Conservation (phyloP, 106 monocot species). For the Alisma plantagoaquatica region DNA sequence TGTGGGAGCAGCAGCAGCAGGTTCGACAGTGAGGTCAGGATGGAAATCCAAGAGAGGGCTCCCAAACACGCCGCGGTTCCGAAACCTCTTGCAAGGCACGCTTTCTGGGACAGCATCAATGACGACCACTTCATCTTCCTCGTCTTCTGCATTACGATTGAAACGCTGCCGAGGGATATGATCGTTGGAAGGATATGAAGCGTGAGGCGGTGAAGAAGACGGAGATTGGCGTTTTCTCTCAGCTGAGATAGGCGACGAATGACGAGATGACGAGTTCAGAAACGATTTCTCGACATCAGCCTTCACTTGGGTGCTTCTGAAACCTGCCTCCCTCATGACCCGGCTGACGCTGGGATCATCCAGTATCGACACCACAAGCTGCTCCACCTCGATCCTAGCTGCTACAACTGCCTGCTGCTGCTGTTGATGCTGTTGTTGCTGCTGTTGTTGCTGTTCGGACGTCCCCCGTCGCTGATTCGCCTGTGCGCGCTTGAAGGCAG, state of each 20-base stretch:
- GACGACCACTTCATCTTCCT: too few relatives aligned
- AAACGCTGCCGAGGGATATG: too few relatives aligned
- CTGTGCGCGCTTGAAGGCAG: slow-evolving; percentile 22
- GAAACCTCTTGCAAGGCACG: too few relatives aligned
- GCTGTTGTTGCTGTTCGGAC: slow-evolving; percentile 11
- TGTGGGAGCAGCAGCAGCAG: too few relatives aligned
- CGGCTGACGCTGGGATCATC: slow-evolving; percentile 32
- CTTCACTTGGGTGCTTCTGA: slow-evolving; percentile 23
- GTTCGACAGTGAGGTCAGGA: too few relatives aligned
- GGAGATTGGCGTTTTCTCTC: neutral
- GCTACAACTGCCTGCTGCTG: slow-evolving; percentile 8
- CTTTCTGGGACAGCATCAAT: too few relatives aligned
- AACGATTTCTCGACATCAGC: slow-evolving; percentile 11
- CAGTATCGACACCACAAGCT: slow-evolving; percentile 24
- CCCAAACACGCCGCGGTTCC: too few relatives aligned
- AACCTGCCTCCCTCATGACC: slow-evolving; percentile 28
- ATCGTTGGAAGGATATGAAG: too few relatives aligned
- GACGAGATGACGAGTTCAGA: slow-evolving; percentile 7
- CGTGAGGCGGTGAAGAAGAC: too few relatives aligned
- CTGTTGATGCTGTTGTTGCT: slow-evolving; percentile 17
- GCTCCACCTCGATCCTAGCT: slow-evolving; percentile 18
- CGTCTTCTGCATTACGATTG: too few relatives aligned
- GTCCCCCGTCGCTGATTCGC: slow-evolving; percentile 14
- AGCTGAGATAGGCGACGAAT: slow-evolving; percentile 28
- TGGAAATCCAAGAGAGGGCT: too few relatives aligned